phyloP scores from a whole-genome alignment of 257 asterid genomes.

The Thymus quinquecostatus region DNA sequence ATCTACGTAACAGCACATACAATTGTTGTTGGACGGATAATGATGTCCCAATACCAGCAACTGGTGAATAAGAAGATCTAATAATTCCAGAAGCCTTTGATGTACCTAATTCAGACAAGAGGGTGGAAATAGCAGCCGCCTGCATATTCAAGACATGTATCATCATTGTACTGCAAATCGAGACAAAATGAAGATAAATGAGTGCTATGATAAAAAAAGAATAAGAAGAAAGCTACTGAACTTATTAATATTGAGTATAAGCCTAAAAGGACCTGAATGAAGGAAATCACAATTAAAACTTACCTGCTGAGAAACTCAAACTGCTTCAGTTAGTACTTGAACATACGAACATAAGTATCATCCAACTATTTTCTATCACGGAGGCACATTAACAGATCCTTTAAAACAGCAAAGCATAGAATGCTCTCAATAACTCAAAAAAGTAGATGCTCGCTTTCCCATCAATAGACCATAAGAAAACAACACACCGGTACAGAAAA shows the following conservation, averaged over 20 bases:
- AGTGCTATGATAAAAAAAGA: background rate
- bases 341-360: slow-evolving; percentile 29
- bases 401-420: background rate
- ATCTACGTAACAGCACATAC: slow-evolving; percentile 83
- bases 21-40: slow-evolving; percentile 87
- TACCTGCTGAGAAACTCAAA: slow-evolving; percentile 97
- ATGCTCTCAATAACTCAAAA: background rate
- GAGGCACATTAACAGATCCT: background rate
- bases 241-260: slow-evolving; percentile 21
- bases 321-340: slow-evolving; percentile 96
- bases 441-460: background rate
- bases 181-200: slow-evolving; percentile 25
- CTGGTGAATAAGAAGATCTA: slow-evolving; percentile 79
- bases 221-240: background rate
- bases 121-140: slow-evolving; percentile 77
- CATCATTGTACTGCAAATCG: slow-evolving; percentile 81
- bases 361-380: slow-evolving; percentile 6
- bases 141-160: slow-evolving; percentile 89
- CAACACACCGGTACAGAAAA: slow-evolving; percentile 20
- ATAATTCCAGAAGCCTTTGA: slow-evolving; percentile 74
- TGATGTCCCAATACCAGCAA: slow-evolving; percentile 69
- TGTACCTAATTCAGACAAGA: slow-evolving; percentile 78
- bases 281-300: slow-evolving; percentile 19
- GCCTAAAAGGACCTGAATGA: background rate
- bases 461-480: slow-evolving; percentile 16